A percentile compares a stretch with the other conserved stretches of the same genome.
Conservation (phyloP, 1,284 basidiomycete genomes). For the Athelia sp. region DNA sequence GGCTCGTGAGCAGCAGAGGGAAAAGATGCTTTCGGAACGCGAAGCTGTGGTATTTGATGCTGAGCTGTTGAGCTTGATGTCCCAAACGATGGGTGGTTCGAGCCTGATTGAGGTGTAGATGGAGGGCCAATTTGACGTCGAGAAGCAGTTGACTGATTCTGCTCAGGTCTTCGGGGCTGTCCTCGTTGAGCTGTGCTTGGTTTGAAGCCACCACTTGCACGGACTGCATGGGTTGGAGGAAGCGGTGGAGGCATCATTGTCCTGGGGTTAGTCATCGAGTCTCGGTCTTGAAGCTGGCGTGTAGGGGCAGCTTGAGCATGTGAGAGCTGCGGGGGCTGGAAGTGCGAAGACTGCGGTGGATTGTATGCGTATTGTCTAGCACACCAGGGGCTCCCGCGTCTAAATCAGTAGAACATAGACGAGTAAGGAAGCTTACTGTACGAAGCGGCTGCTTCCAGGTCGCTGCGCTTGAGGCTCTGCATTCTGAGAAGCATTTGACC, state of each 20-base stretch:
- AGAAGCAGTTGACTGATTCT: slow-evolving; percentile 7
- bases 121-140: slow-evolving; percentile 27
- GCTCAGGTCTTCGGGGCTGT: slow-evolving; percentile 8
- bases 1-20: slow-evolving; percentile 20
- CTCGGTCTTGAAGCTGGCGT: slow-evolving; percentile 8
- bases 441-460: slow-evolving; percentile 44
- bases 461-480: slow-evolving; percentile 16
- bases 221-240: slow-evolving; percentile 14
- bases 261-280: slow-evolving; percentile 7
- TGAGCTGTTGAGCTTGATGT: neutral
- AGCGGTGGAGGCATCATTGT: slow-evolving; percentile 18
- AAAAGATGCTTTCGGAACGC: slow-evolving; percentile 11
- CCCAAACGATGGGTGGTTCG: slow-evolving; percentile 6
- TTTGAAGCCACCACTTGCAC: slow-evolving; percentile 7
- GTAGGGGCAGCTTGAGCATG: slow-evolving; percentile 29
- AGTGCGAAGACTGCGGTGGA: slow-evolving; percentile 35
- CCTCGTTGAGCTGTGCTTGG: slow-evolving; percentile 11
- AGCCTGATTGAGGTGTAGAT: slow-evolving; percentile 24
- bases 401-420: slow-evolving; percentile 12
- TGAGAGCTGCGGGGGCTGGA: slow-evolving; percentile 26
- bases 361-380: slow-evolving; percentile 58
- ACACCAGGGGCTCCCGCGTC: neutral
- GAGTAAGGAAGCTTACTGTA: slow-evolving; percentile 32
- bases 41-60: slow-evolving; percentile 10
- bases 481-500: slow-evolving; percentile 1